Percentiles rank a stretch among this genome's conserved stretches.
Evolutionary conservation across 1,284 basidiomycete genomes (phyloP).

Genomic region (Cystobasidium pallidum): DNA sequence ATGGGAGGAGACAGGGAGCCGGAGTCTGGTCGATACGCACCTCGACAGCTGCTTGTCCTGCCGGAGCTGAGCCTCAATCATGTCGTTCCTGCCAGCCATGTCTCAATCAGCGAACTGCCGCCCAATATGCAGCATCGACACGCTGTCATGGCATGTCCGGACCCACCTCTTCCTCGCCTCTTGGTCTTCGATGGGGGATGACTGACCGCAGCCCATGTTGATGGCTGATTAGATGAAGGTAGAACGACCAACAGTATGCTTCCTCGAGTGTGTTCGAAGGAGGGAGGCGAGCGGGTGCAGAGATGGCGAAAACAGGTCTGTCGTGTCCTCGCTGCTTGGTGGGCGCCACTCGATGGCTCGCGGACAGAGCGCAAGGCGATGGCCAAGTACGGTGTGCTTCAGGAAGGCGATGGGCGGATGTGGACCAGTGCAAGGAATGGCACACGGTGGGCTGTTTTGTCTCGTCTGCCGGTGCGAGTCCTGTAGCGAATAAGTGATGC

Average conservation of each 20-base stretch:
- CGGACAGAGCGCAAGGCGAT: too few relatives aligned
- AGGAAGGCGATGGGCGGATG: too few relatives aligned
- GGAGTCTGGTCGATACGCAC: conserved; percentile 4
- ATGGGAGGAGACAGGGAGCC: not conserved
- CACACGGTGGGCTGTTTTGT: too few relatives aligned
- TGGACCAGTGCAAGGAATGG: too few relatives aligned
- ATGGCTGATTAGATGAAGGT: not conserved
- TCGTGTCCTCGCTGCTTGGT: not conserved
- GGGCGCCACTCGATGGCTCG: not conserved
- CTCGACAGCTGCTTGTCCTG: conserved; percentile 41
- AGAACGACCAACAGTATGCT: not conserved
- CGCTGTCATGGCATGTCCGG: not conserved
- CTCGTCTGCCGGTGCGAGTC: too few relatives aligned
- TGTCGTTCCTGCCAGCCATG: conserved; percentile 37
- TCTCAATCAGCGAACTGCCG: too few relatives aligned
- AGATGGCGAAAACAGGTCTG: conserved; percentile 6
- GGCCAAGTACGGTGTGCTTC: too few relatives aligned
- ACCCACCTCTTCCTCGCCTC: conserved; percentile 43
- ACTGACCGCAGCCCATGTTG: conserved; percentile 37
- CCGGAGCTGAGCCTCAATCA: conserved; percentile 42
- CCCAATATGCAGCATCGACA: not conserved
- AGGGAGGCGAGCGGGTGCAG: not conserved
- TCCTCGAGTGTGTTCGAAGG: not conserved
- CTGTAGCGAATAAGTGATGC: too few relatives aligned
- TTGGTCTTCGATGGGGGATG: conserved; percentile 15